phyloP scores from a whole-genome alignment of 2,329 filamentous ascomycete species.

The Massarina eburnea region DNA sequence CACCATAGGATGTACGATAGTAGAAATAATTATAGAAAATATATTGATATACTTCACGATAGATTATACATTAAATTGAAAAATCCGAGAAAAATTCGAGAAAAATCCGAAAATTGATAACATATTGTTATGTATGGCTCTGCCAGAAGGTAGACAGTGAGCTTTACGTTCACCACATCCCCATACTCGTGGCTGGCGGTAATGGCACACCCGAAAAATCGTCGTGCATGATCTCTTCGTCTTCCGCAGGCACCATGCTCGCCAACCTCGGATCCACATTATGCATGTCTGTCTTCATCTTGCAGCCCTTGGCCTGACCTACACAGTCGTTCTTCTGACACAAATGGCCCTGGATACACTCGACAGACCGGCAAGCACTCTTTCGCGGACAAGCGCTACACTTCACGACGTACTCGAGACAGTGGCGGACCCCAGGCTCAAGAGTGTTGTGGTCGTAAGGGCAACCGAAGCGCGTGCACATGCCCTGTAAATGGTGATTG shows the following conservation, averaged over 20 bases:
- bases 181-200: neutral
- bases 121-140: too few species aligned
- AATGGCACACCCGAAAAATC: neutral
- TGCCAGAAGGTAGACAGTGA: too few species aligned
- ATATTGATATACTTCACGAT: too few species aligned
- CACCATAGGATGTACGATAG: too few species aligned
- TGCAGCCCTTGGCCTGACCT: conserved; percentile 22
- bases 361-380: conserved; percentile 44
- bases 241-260: conserved; percentile 21
- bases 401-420: conserved; percentile 50
- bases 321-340: conserved; percentile 41
- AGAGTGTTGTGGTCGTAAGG: conserved; percentile 52
- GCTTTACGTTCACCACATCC: neutral
- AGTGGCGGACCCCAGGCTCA: conserved; percentile 41
- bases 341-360: conserved; percentile 52
- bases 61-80: too few species aligned
- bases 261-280: conserved; percentile 18
- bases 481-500: conserved; percentile 47
- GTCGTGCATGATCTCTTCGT: neutral
- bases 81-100: too few species aligned
- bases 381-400: conserved; percentile 47
- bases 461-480: conserved; percentile 42
- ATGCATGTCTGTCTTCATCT: conserved; percentile 28
- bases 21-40: too few species aligned
- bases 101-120: too few species aligned